phyloP scores from a whole-genome alignment of 129 eudicot genomes.

The Cynara cardunculus region DNA sequence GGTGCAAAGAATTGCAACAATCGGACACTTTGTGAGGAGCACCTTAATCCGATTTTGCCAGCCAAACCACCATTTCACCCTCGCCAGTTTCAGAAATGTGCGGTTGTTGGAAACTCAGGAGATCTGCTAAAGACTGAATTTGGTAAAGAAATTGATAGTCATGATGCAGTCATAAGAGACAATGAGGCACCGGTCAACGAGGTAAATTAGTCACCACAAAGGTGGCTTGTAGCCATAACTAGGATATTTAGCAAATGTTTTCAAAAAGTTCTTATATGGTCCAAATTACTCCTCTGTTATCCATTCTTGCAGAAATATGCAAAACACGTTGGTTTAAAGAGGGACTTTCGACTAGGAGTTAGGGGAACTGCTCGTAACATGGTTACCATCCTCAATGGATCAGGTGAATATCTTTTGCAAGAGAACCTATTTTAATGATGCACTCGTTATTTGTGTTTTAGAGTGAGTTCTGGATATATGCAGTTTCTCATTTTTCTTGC shows the following conservation, averaged over 20 bases:
- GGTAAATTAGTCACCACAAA: slow-evolving; percentile 32
- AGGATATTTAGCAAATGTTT: background rate
- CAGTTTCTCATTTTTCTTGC: background rate
- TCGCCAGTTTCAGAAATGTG: slow-evolving; percentile 87
- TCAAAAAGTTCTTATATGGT: background rate
- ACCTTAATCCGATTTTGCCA: slow-evolving; percentile 80
- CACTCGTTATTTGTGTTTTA: background rate
- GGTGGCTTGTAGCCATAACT: background rate
- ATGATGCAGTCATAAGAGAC: slow-evolving; percentile 93
- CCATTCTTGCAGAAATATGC: slow-evolving; percentile 74
- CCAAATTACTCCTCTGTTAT: slow-evolving; percentile 6
- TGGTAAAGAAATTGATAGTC: slow-evolving; percentile 95
- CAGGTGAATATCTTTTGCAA: slow-evolving; percentile 46
- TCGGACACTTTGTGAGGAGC: slow-evolving; percentile 83
- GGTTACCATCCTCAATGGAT: slow-evolving; percentile 79
- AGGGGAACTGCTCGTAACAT: slow-evolving; percentile 98
- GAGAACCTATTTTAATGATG: background rate
- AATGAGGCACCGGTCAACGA: slow-evolving; percentile 97
- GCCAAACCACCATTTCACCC: slow-evolving; percentile 95
- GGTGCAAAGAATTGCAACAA: slow-evolving; percentile 90
- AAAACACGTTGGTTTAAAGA: slow-evolving; percentile 88
- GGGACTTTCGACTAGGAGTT: slow-evolving; percentile 91
- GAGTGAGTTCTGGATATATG: slow-evolving; percentile 3
- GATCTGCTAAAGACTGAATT: slow-evolving; percentile 91
- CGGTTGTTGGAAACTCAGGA: slow-evolving; percentile 98